phyloP scores from a whole-genome alignment of 2,329 filamentous ascomycete genomes.

The Tolypocladium ovalisporum region DNA sequence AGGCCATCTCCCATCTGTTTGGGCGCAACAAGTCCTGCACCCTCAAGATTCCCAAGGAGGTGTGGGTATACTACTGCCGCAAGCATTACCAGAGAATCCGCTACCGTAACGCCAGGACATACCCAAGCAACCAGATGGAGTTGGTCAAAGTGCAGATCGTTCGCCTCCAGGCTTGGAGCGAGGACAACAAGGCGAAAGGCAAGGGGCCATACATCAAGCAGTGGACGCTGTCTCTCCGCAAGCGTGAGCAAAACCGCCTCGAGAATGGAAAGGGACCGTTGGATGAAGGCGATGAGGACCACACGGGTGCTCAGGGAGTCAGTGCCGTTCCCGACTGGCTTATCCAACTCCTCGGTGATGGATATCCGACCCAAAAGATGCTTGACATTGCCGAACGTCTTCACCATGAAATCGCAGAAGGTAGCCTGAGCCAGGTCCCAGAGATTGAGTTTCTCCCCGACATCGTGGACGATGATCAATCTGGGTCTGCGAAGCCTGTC shows the following conservation, averaged over 20 bases:
- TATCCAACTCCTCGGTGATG: slow-evolving; percentile 30
- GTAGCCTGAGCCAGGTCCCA: slow-evolving; percentile 34
- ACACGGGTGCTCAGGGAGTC: slow-evolving; percentile 15
- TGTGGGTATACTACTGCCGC: slow-evolving; percentile 70
- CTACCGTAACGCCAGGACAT: slow-evolving; percentile 54
- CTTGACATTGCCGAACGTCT: slow-evolving; percentile 34
- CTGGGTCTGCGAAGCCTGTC: slow-evolving; percentile 11
- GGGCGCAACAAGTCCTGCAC: slow-evolving; percentile 75
- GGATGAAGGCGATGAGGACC: slow-evolving; percentile 22
- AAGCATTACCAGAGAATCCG: slow-evolving; percentile 72
- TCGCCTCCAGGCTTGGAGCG: slow-evolving; percentile 53
- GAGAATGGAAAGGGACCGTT: slow-evolving; percentile 16
- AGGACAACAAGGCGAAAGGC: slow-evolving; percentile 28
- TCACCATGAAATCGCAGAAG: slow-evolving; percentile 30
- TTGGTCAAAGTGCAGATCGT: slow-evolving; percentile 52
- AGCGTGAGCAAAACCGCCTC: slow-evolving; percentile 51
- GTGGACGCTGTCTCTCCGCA: slow-evolving; percentile 54
- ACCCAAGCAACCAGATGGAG: slow-evolving; percentile 51
- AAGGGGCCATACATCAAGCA: slow-evolving; percentile 21
- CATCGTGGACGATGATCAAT: slow-evolving; percentile 28
- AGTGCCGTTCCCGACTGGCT: slow-evolving; percentile 40
- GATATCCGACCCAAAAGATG: slow-evolving; percentile 37
- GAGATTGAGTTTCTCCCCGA: slow-evolving; percentile 50
- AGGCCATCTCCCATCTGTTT: slow-evolving; percentile 73
- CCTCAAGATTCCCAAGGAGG: slow-evolving; percentile 52